Conservation (phyloP, 2,329 filamentous ascomycete genomes). For the Monilinia vaccinii-corymbosi region DNA sequence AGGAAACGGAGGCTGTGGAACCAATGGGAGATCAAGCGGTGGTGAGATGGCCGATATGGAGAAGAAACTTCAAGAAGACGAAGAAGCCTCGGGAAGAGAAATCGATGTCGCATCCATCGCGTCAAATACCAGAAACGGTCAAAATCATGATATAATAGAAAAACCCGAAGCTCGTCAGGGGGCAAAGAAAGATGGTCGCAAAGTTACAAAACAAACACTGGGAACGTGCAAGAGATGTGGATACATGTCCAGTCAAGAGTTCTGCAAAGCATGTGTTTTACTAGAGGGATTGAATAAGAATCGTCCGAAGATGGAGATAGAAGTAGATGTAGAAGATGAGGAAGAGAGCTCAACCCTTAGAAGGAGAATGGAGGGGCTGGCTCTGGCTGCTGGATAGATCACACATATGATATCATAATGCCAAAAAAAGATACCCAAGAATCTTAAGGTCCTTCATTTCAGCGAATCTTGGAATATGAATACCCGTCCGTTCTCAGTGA, state of each 20-base stretch:
- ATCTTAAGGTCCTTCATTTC: too few species aligned
- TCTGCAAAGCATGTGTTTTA: constrained; percentile 89
- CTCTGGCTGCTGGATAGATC: constrained; percentile 31
- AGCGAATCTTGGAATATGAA: not conserved
- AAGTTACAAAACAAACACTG: constrained; percentile 57
- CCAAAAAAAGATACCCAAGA: not conserved
- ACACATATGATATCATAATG: not conserved
- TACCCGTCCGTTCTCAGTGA: too few species aligned
- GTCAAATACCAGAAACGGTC: constrained; percentile 14
- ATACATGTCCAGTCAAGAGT: constrained; percentile 87
- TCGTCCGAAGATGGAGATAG: constrained; percentile 47
- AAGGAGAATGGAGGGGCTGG: constrained; percentile 40
- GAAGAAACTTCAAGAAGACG: constrained; percentile 56
- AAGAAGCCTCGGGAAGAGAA: constrained; percentile 51
- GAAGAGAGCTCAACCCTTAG: constrained; percentile 41
- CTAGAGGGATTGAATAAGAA: constrained; percentile 87
- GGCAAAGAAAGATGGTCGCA: constrained; percentile 26
- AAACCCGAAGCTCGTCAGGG: constrained; percentile 27
- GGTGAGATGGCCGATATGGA: constrained; percentile 81
- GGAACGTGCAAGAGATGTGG: constrained; percentile 82
- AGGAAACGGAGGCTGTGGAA: constrained; percentile 66
- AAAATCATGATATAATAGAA: constrained; percentile 22
- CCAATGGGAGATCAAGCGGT: constrained; percentile 56
- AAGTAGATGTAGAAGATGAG: constrained; percentile 33
- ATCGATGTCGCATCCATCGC: constrained; percentile 48